phyloP scores from a whole-genome alignment of 352 stramenopile species.

The Phytophthora constricta region DNA sequence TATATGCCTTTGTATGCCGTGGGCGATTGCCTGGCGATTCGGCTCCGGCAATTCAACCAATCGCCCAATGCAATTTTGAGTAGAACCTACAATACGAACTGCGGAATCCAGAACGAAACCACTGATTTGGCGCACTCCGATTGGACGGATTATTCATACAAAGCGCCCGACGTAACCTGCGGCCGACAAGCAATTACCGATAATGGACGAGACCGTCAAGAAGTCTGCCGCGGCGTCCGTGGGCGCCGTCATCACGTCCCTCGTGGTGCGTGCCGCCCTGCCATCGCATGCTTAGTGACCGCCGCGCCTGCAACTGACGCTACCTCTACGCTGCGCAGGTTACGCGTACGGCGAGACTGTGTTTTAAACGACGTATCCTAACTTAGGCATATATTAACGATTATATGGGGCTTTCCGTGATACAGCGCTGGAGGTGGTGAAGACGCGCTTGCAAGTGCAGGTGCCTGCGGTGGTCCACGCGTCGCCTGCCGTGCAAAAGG shows the following conservation, averaged over 20 bases:
- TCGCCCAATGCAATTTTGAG: too few relatives aligned
- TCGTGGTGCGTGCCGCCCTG: constrained; percentile 53
- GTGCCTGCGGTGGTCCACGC: constrained; percentile 61
- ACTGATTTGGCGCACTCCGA: constrained; percentile 2
- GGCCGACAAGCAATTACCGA: too few relatives aligned
- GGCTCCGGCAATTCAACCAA: too few relatives aligned
- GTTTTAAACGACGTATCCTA: not conserved
- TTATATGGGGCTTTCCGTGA: too few relatives aligned
- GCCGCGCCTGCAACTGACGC: not conserved
- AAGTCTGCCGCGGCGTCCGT: constrained; percentile 70
- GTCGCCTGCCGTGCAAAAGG: constrained; percentile 54
- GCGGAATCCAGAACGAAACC: too few relatives aligned
- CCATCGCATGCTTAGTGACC: not conserved
- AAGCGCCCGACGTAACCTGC: too few relatives aligned
- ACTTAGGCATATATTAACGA: too few relatives aligned
- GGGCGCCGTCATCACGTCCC: constrained; percentile 70
- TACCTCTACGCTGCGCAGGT: constrained; percentile 42
- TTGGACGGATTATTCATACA: constrained; percentile 18
- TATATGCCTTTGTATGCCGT: constrained; percentile 1
- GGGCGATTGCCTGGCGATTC: too few relatives aligned
- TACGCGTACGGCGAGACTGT: constrained; percentile 54
- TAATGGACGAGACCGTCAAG: constrained; percentile 78
- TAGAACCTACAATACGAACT: not conserved
- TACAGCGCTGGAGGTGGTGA: constrained; percentile 85
- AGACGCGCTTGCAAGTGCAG: constrained; percentile 83